These are phyloP conservation scores for Coccomyxa sp. DNA, from an alignment of 139 green algal species.

Conservation along the genomic window DNA sequence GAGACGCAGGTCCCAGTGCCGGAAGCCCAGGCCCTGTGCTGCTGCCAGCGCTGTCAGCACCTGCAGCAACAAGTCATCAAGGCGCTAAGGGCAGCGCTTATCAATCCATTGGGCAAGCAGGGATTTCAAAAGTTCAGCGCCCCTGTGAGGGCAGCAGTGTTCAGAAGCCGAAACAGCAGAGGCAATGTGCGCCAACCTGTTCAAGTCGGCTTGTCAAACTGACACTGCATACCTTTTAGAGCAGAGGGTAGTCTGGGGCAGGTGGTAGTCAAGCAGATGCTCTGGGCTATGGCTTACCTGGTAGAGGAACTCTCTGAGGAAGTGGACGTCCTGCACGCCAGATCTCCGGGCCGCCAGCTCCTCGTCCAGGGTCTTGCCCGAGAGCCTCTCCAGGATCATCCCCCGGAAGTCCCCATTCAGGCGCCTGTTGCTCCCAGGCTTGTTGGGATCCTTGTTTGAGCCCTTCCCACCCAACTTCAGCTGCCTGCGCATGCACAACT, in stretches of 20 bases:
- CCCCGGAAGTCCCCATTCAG: not conserved
- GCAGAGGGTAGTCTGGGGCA: too few relatives aligned
- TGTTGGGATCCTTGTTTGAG: not conserved
- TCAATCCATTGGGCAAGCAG: too few relatives aligned
- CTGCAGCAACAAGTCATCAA: constrained; percentile 4
- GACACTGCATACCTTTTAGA: too few relatives aligned
- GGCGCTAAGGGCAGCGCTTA: not conserved
- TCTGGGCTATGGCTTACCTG: not conserved
- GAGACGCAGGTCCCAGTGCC: constrained; percentile 37
- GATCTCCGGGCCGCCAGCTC: not conserved
- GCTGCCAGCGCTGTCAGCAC: constrained; percentile 25
- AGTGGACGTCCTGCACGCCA: not conserved
- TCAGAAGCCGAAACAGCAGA: too few relatives aligned
- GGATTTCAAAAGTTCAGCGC: too few relatives aligned
- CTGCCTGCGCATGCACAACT: too few relatives aligned
- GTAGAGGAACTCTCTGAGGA: not conserved
- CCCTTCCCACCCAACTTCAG: too few relatives aligned
- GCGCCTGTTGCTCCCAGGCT: not conserved
- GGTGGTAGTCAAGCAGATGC: too few relatives aligned
- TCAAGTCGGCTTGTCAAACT: too few relatives aligned
- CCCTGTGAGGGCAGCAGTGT: too few relatives aligned
- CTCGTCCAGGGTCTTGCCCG: not conserved
- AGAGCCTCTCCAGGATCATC: not conserved
- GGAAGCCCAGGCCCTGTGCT: constrained; percentile 34
- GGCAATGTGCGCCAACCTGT: too few relatives aligned